phyloP scores from a whole-genome alignment of 2,329 filamentous ascomycete genomes.

The Trichophyton mentagrophytes region DNA sequence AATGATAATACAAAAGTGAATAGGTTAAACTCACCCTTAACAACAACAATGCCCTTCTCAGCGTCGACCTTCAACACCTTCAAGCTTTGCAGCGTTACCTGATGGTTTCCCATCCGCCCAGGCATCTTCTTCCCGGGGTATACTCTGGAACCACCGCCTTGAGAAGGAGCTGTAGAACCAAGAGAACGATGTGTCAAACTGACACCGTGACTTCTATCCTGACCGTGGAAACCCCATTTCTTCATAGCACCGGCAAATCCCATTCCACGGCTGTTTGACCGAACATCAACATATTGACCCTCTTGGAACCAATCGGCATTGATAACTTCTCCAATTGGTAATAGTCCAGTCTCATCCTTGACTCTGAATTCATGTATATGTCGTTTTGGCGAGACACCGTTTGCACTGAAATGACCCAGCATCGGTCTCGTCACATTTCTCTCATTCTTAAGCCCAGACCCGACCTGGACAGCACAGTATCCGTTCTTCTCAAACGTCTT shows the following conservation, averaged over 20 bases:
- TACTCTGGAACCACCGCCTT: constrained; percentile 85
- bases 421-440: constrained; percentile 68
- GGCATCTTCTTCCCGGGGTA: constrained; percentile 97
- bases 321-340: constrained; percentile 62
- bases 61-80: constrained; percentile 78
- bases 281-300: constrained; percentile 82
- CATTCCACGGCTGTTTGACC: constrained; percentile 68
- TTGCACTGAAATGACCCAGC: constrained; percentile 76
- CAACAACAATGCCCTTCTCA: constrained; percentile 73
- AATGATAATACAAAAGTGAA: neutral
- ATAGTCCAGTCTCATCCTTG: constrained; percentile 55
- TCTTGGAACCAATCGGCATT: constrained; percentile 81
- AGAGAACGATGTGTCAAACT: constrained; percentile 87
- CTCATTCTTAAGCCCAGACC: constrained; percentile 59
- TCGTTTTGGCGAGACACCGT: constrained; percentile 71
- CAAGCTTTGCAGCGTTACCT: constrained; percentile 81
- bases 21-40: constrained; percentile 51
- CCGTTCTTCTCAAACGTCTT: constrained; percentile 72
- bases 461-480: constrained; percentile 89
- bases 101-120: constrained; percentile 83
- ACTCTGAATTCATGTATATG: constrained; percentile 82
- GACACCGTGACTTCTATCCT: constrained; percentile 87
- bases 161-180: constrained; percentile 77
- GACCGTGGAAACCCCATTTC: constrained; percentile 76
- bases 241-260: constrained; percentile 98